These are phyloP conservation scores for Gastrolobium villosum DNA, from an alignment of 306 rosid species.

Conservation along the genomic window DNA sequence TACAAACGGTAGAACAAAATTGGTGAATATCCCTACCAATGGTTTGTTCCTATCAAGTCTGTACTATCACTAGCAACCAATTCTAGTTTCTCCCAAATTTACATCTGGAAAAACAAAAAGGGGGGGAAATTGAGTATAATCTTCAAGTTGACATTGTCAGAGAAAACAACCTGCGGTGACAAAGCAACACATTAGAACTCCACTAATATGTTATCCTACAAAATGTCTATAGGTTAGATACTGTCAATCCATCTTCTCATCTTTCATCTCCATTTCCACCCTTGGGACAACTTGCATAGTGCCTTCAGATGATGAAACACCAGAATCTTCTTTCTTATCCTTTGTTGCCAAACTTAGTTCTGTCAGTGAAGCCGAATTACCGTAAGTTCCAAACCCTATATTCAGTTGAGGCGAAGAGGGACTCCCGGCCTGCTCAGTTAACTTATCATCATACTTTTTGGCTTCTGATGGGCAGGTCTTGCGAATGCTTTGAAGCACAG, in stretches of 20 bases:
- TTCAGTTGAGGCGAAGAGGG: conserved; percentile 22
- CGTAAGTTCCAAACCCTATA: conserved; percentile 43
- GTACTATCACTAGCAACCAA: conserved; percentile 36
- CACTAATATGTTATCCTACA: conserved; percentile 18
- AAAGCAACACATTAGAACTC: conserved; percentile 28
- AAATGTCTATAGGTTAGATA: conserved; percentile 26
- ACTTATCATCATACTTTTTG: conserved; percentile 18
- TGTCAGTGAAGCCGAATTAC: conserved; percentile 10
- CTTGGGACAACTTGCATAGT: conserved; percentile 23
- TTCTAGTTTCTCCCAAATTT: conserved; percentile 43
- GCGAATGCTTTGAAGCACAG: conserved; percentile 48
- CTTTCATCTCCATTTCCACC: conserved; percentile 27
- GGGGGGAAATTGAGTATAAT: conserved; percentile 13
- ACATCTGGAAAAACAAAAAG: neutral
- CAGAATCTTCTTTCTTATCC: conserved; percentile 36
- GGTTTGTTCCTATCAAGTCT: conserved; percentile 34
- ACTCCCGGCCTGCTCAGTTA: conserved; percentile 2
- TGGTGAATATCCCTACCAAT: conserved; percentile 27
- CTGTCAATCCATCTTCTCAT: conserved; percentile 44
- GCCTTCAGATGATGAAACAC: conserved; percentile 42
- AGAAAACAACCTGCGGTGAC: conserved; percentile 25
- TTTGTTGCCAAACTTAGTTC: conserved; percentile 38
- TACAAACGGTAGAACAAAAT: conserved; percentile 1
- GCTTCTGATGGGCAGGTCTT: conserved; percentile 34
- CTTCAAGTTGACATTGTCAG: conserved; percentile 36